Evolutionary conservation across 139 green algal species (phyloP).

Genomic region (Edaphochlamys debaryana): DNA sequence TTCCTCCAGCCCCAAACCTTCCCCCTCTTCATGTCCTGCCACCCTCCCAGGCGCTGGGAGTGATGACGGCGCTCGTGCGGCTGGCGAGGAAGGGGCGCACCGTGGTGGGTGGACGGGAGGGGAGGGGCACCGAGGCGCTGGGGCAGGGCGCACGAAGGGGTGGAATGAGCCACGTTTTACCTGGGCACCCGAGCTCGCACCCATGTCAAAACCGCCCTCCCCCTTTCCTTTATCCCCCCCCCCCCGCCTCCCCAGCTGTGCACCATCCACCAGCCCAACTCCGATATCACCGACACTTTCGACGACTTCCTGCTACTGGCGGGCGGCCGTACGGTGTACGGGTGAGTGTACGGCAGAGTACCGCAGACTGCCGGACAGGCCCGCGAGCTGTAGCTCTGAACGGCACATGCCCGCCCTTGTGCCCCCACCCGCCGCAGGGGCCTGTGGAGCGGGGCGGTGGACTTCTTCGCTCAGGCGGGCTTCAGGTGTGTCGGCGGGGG

Average conservation of each 20-base stretch:
- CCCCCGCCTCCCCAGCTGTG: background rate
- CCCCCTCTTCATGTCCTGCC: no score
- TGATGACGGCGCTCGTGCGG: conserved; percentile 60
- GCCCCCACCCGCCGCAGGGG: no score
- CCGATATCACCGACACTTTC: conserved; percentile 75
- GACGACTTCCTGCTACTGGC: conserved; percentile 84
- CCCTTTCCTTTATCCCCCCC: background rate
- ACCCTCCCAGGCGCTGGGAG: conserved; percentile 65
- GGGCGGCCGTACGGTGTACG: conserved; percentile 63
- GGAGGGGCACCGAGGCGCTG: no score
- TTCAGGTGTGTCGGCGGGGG: conserved; percentile 38
- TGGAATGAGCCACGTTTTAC: no score
- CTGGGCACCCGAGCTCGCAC: no score
- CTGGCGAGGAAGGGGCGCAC: conserved; percentile 65
- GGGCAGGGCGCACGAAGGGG: no score
- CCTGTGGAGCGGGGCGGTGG: conserved; percentile 60
- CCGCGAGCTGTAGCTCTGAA: no score
- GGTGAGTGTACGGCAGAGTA: no score
- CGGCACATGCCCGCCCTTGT: no score
- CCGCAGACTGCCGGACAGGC: no score
- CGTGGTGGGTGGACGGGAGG: conserved; percentile 9
- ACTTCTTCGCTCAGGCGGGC: conserved; percentile 64
- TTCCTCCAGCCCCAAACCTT: no score
- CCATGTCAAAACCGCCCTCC: no score
- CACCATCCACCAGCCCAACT: conserved; percentile 63